Base-by-base conservation (phyloP, 495 filamentous ascomycete genomes). In the Daldinia vernicosa region DNA sequence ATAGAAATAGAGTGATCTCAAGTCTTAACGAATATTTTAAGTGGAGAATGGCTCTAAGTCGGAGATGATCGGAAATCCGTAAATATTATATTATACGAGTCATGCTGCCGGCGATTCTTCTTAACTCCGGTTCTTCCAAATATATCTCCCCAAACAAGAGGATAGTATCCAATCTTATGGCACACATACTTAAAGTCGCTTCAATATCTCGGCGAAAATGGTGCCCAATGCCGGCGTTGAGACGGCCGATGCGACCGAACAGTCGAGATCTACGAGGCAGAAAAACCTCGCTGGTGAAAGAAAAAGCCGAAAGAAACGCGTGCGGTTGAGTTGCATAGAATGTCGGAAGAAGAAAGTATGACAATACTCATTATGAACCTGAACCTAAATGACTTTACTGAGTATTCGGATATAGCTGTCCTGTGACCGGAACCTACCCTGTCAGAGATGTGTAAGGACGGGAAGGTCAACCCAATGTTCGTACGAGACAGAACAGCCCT, bases 311-410 rank as follows among this genome's bases (percentile, higher is more conserved):
- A 75, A 67, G 60, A 75, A 43, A 40, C 75, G 72, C 12, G 30
- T 70, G 14, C 62, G 58, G 28, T 43, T 77, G 12, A 77, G 69
- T 35, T 77, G 75, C 47, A 52, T 54, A 3, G 75, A 75, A 62
- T 77, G 75, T 30, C 68, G 72, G 24, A 68, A 57, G 40, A 77
- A 75, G 58, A 77, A 77, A 69, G 74, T 74, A 66, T 17, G 54
- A 15, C 12, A 19, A 28, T 15, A 11, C 28, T 52, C 1, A 60
- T 60, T 19, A 27, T 53, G 3, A 27, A 12, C 0, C 15, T 27
- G 4, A 7, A 5, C 1, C 19, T 33, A 1, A 5, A 9, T 0
- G 6, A 14, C 11, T 30, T 59, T 52, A 54, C 53, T 56, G 26
- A 58, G 24, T 24, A 4, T 6, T 45, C 22, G n/a, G n/a, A 33